Base-by-base conservation (phyloP, 2,329 filamentous ascomycete species). In the Celoporthe dispersa region DNA sequence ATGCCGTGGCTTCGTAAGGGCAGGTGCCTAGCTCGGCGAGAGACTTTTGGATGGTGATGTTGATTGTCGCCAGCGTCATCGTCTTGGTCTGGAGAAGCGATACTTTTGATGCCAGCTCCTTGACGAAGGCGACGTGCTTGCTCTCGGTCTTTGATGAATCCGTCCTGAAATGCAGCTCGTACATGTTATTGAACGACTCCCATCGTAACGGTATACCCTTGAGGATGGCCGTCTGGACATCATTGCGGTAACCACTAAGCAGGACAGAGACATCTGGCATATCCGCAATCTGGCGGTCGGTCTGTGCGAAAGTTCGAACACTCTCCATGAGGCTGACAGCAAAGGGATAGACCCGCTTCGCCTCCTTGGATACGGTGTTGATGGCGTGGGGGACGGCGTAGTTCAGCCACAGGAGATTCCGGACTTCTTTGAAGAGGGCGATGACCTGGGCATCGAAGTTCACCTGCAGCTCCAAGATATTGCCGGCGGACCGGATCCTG, bases 381-480 rank as follows among this genome's bases (percentile, higher is more conserved):
- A 99, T 94, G 19, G 93, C 90, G 80, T 99, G 96, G 11, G 97
- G 97, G 33, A 99, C 93, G 69, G 93, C 91, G 79, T 94, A 99
- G 74, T 94, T 96, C 72, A 97, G 90, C 95, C 96, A 99, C 16
- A 94, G 90, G 59, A 99, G 84, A 77, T 99, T 99, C 55, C 97
- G 90, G 35, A 97, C 97, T 83, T 99, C 96, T 78, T 99, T 99
- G 86, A 99, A 99, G 12, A 99, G 84, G 0, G 95, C 94, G 78
- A 99, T 99, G 69, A 98, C 93, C 78, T 99, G 96, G 16, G 93
- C 91, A 78, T 99, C 95, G 76, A 99, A 99, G 81, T 98, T 99
- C 79, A 99, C 94, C 16, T 88, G 88, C 35, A 99, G 86, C 80
- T 98, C 95, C 41, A 98, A 84, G 19, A 90, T 88, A 76, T 97